Evolutionary conservation across 1,139 yeast genomes (phyloP).

Genomic region (Blastobotrys raffinosifermentans): DNA sequence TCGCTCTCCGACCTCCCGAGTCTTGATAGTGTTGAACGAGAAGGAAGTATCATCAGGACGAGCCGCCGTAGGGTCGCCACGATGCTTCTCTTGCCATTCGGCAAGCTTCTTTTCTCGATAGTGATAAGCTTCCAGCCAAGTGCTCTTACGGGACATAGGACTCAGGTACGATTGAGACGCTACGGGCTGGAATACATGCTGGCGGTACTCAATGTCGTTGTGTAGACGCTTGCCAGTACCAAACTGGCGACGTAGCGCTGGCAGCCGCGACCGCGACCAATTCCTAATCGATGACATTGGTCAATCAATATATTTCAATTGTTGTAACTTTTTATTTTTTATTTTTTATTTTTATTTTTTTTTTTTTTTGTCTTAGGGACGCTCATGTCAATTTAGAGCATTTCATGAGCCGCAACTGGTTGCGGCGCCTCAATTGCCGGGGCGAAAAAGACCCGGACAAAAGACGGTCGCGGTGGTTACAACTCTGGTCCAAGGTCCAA

Average conservation of each 20-base stretch:
- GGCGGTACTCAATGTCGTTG: constrained; percentile 5
- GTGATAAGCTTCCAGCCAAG: constrained; percentile 81
- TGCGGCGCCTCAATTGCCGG: too few relatives aligned
- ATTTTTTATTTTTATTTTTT: not conserved
- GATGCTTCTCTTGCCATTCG: constrained; percentile 42
- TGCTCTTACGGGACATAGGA: constrained; percentile 40
- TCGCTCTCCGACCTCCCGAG: constrained; percentile 64
- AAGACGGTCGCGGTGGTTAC: too few relatives aligned
- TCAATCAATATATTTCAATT: too few relatives aligned
- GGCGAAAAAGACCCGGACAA: too few relatives aligned
- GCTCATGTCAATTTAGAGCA: not conserved
- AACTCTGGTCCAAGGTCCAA: too few relatives aligned
- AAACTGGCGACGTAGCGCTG: too few relatives aligned
- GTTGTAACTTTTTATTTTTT: not conserved
- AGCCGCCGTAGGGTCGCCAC: constrained; percentile 39
- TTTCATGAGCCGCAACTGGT: too few relatives aligned
- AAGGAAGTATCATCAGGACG: constrained; percentile 67
- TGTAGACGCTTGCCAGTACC: not conserved
- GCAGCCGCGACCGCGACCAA: too few relatives aligned
- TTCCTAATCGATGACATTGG: too few relatives aligned
- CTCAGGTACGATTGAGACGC: constrained; percentile 29
- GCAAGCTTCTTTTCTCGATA: constrained; percentile 65
- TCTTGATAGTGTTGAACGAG: constrained; percentile 46
- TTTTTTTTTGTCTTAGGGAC: not conserved
- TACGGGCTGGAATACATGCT: constrained; percentile 31